Evolutionary conservation across 139 green algal genomes (phyloP), one percentile per base, ranked within the genome.

Genomic region (Asterochloris erici): DNA sequence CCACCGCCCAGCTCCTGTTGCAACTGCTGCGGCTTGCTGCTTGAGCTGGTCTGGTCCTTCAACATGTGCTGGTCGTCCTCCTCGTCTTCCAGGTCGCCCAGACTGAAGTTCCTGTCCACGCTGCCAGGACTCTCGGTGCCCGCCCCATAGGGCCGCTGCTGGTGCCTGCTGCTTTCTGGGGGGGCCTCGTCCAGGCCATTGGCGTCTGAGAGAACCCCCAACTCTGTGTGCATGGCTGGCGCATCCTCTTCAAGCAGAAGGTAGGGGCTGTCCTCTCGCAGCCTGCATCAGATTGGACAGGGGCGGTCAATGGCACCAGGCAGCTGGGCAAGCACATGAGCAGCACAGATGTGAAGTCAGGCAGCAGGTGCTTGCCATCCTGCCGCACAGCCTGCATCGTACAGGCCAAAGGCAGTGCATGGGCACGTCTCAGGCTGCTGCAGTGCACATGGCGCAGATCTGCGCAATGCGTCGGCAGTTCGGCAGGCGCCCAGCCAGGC

Each of bases 181-280:
- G 66, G 23, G 66, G 27, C 78, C 62, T 74, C 63, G n/a, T 73
- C 14, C 15, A 73, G 61, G 26, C 61, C 63, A 73, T 73, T 61
- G 21, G 28, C 69, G 28, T 82, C 78, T 63, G 78, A 73, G 11
- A 73, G 63, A 0, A 73, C 28, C 17, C 63, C 78, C 27, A 82
- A 27, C 60, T 60, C 54, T 68, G 73, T 66, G 63, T 71, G 60
- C 16, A 69, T 12, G 21, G 60, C 71, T 38, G 66, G 64, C 24
- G 76, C 68, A 15, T 62, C 82, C 26, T 92, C 87, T 21, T 86
- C 84, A 68, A 91, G 29, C 47, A 92, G 64, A 47, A 92, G 84
- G 83, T 89, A 91, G 12, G 86, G 83, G 79, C 83, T 90, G 81
- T 78, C 81, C 74, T 83, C 77, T 11, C 88, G 81, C 82, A 91